Conservation (phyloP, 2,329 filamentous ascomycete species). For the Corinectria fuckeliana region DNA sequence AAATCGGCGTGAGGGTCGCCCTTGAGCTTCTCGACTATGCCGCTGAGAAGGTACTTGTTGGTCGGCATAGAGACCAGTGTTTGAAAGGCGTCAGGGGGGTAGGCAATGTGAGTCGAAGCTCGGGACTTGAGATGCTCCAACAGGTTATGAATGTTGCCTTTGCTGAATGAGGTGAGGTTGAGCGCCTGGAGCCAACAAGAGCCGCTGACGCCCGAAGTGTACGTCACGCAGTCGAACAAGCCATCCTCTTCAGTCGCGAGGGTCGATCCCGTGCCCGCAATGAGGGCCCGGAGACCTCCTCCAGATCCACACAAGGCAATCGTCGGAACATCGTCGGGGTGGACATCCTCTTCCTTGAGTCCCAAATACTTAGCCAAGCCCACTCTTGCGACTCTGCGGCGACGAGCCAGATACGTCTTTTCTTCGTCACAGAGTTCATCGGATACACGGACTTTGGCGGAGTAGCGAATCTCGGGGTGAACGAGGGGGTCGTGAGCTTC, state of each 20-base stretch:
- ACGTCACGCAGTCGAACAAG: constrained; percentile 91
- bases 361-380: constrained; percentile 84
- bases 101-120: constrained; percentile 88
- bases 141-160: constrained; percentile 70
- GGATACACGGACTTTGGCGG: constrained; percentile 83
- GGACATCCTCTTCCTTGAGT: constrained; percentile 78
- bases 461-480: constrained; percentile 86
- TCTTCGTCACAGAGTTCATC: constrained; percentile 84
- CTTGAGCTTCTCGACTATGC: constrained; percentile 89
- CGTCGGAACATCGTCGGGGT: constrained; percentile 89
- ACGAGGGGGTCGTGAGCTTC: constrained; percentile 84
- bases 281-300: constrained; percentile 86
- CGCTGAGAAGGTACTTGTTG: constrained; percentile 87
- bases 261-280: constrained; percentile 88
- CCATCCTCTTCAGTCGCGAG: constrained; percentile 85
- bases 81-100: constrained; percentile 82
- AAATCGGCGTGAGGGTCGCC: constrained; percentile 75
- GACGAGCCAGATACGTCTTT: constrained; percentile 71
- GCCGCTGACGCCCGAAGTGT: constrained; percentile 93
- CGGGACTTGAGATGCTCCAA: constrained; percentile 87
- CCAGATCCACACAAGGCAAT: constrained; percentile 96
- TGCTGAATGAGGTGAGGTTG: constrained; percentile 75
- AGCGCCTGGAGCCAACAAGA: constrained; percentile 94
- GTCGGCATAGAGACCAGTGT: constrained; percentile 88
- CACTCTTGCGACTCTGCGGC: constrained; percentile 71